Base-by-base conservation (phyloP, 2,329 filamentous ascomycete species). In the Diaporthe vaccinii region DNA sequence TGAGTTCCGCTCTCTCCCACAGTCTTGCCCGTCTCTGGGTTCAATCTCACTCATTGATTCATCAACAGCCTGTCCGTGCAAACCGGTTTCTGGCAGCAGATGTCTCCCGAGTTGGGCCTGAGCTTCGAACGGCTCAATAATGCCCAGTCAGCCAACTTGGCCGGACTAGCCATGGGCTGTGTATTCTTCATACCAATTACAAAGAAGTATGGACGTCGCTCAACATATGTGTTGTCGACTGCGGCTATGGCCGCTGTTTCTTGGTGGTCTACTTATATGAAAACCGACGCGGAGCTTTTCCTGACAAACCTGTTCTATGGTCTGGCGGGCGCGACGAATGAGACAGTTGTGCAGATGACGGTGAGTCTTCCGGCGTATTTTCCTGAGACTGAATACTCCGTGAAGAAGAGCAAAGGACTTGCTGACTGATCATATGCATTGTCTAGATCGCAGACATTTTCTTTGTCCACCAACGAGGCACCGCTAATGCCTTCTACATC, bases 381-480 rank as follows among this genome's bases (percentile, higher is more conserved):
- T 12, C 36, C 36, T 62, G 59, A 44, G 10, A 28, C 1, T n/a
- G 25, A 31, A 31, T 12, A 12, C 28, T 4, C 9, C 5, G 3
- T n/a, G 41, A 34, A 22, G 14, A 31, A 34, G 9, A 49, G 15
- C 20, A 28, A 10, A n/a, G 5, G 28, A 34, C 17, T 25, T 44
- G 51, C 22, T 25, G 12, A 17, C 22, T 25, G 12, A 17, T n/a
- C 31, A 51, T 14, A 1, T 20, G 8, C 39, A 28, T 4, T 31
- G 10, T 36, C 44, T 10, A 67, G 62, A 67, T 74, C 15, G 73
- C 65, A 20, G 73, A 74, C 25, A 17, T 74, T n/a, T 74, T 74
- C 67, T 74, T 74, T 31, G 73, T 74, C 7, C 73, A 74, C 41
- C 73, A 74, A 41, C 67, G 73, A n/a, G 73, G 73, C 34, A 51